These are phyloP conservation scores for Fusarium sp. DNA, from an alignment of 2,329 filamentous ascomycete species.

Conservation along the genomic window DNA sequence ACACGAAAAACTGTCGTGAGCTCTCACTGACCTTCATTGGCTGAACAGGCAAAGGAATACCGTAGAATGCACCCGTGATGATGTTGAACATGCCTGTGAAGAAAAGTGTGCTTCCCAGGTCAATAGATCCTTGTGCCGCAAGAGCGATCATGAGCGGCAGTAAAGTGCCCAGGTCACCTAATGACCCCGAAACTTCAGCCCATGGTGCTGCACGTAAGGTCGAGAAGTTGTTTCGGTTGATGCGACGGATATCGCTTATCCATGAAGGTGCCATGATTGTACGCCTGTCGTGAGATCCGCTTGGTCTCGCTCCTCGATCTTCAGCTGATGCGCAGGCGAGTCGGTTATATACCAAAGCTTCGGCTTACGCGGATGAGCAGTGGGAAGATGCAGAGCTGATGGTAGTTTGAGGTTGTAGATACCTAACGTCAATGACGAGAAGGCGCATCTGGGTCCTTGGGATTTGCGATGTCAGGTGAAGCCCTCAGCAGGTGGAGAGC, in stretches of 20 bases:
- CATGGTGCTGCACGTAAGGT: conserved; percentile 62
- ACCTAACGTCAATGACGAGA: neutral
- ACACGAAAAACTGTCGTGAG: neutral
- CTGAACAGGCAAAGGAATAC: conserved; percentile 90
- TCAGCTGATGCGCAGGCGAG: neutral
- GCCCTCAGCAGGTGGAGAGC: neutral
- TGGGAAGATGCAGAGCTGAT: neutral
- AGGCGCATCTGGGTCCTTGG: conserved; percentile 8
- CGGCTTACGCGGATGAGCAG: neutral
- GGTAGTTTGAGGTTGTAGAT: neutral
- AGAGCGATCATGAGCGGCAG: conserved; percentile 91
- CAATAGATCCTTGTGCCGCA: conserved; percentile 80
- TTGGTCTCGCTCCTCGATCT: neutral
- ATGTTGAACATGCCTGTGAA: conserved; percentile 92
- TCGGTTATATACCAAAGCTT: neutral
- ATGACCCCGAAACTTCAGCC: conserved; percentile 86
- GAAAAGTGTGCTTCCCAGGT: conserved; percentile 84
- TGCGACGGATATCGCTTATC: conserved; percentile 48
- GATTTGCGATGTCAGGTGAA: neutral
- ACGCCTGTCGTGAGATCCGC: neutral
- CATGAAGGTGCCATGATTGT: conserved; percentile 44
- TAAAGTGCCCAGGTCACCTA: conserved; percentile 89
- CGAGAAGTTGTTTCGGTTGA: conserved; percentile 62
- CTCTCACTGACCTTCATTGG: conserved; percentile 73
- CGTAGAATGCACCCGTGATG: conserved; percentile 82